phyloP scores from a whole-genome alignment of 2,329 filamentous ascomycete genomes.

The Pseudogymnoascus sp. region DNA sequence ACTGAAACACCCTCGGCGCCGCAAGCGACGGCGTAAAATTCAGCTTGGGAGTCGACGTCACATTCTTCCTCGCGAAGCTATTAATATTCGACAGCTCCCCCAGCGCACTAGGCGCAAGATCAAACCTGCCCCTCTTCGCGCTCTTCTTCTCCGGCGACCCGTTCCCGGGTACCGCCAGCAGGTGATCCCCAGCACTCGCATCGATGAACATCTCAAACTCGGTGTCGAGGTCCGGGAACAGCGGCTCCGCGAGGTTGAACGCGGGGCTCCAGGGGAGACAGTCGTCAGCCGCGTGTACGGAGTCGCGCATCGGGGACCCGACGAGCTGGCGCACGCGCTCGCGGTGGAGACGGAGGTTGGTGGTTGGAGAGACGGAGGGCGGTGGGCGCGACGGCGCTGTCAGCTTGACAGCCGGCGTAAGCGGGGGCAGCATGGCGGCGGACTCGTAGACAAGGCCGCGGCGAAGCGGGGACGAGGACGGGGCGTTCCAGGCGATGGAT shows the following conservation, averaged over 20 bases:
- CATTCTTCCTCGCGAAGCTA: slow-evolving; percentile 40
- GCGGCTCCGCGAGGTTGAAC: slow-evolving; percentile 55
- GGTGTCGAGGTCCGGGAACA: slow-evolving; percentile 41
- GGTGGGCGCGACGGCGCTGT: slow-evolving; percentile 50
- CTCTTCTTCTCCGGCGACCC: slow-evolving; percentile 62
- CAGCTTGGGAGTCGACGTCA: slow-evolving; percentile 42
- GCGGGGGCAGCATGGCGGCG: slow-evolving; percentile 59
- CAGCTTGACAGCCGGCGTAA: slow-evolving; percentile 79
- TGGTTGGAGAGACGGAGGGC: slow-evolving; percentile 83
- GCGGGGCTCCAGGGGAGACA: slow-evolving; percentile 55
- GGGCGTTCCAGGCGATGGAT: slow-evolving; percentile 29
- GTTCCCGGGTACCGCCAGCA: slow-evolving; percentile 39
- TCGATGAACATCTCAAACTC: slow-evolving; percentile 56
- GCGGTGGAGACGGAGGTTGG: slow-evolving; percentile 81
- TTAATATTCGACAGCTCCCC: slow-evolving; percentile 23
- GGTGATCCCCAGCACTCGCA: slow-evolving; percentile 26
- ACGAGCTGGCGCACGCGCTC: slow-evolving; percentile 74
- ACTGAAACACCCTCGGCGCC: slow-evolving; percentile 36
- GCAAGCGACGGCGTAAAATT: slow-evolving; percentile 35
- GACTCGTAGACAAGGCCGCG: slow-evolving; percentile 35
- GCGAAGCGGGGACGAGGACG: slow-evolving; percentile 62
- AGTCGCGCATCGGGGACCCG: slow-evolving; percentile 60
- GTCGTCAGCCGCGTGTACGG: slow-evolving; percentile 41
- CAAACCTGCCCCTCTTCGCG: slow-evolving; percentile 48
- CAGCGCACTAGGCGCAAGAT: slow-evolving; percentile 40